These are phyloP conservation scores for Cladobotryum protrusum DNA, from an alignment of 2,329 filamentous ascomycete genomes.

Conservation along the genomic window DNA sequence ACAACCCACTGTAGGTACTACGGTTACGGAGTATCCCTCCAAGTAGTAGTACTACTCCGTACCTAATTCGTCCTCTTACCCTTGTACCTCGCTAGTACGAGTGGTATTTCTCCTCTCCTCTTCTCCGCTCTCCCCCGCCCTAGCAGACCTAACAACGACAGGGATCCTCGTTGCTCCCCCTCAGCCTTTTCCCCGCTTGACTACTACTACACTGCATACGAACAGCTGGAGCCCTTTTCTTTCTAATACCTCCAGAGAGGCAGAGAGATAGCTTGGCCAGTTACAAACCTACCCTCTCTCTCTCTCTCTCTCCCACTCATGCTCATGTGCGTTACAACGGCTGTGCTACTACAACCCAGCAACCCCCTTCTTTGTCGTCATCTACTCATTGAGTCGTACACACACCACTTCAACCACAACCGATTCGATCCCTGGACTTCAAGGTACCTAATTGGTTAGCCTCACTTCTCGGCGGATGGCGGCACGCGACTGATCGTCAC, in stretches of 20 bases:
- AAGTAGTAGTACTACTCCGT: too few relatives aligned
- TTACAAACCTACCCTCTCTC: not conserved
- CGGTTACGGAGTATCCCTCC: too few relatives aligned
- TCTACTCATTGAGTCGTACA: not conserved
- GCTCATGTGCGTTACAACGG: too few relatives aligned
- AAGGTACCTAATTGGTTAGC: not conserved
- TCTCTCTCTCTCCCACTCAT: not conserved
- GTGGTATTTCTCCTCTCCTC: too few relatives aligned
- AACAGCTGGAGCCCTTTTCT: not conserved
- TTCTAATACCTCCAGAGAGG: not conserved
- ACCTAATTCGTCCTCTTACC: not conserved
- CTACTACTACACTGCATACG: not conserved
- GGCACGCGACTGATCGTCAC: constrained; percentile 11
- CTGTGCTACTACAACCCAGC: too few relatives aligned
- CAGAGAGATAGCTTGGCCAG: not conserved
- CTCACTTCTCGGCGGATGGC: constrained; percentile 2
- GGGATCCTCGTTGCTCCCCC: constrained; percentile 2
- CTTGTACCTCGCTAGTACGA: too few relatives aligned
- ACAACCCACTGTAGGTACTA: too few relatives aligned
- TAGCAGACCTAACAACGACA: not conserved
- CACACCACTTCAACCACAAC: not conserved
- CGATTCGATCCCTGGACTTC: not conserved
- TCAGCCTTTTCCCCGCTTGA: constrained; percentile 10
- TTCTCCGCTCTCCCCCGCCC: not conserved
- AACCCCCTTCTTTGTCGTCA: too few relatives aligned